Percentiles rank a stretch among this genome's conserved stretches.
Evolutionary conservation across 2,329 filamentous ascomycete genomes (phyloP).

Genomic region (Capronia coronata): DNA sequence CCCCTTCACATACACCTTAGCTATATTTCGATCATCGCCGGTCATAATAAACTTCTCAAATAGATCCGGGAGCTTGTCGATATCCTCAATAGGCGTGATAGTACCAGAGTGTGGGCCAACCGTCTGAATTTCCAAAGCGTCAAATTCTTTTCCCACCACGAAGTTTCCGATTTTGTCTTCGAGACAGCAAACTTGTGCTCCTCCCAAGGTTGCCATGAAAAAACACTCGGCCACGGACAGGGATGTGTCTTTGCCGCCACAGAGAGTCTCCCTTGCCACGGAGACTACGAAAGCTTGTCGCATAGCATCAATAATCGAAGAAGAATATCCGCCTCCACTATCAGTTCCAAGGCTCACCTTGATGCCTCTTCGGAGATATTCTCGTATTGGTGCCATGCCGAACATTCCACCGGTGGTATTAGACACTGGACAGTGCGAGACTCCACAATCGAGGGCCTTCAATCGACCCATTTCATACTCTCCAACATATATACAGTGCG

Average conservation of each 20-base stretch:
- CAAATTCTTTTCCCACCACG: conserved; percentile 55
- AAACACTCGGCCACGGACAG: conserved; percentile 42
- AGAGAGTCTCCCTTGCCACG: conserved; percentile 29
- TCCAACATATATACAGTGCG: conserved; percentile 57
- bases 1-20: conserved; percentile 50
- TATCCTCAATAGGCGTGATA: conserved; percentile 50
- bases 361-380: conserved; percentile 49
- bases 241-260: conserved; percentile 12
- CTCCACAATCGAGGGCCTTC: conserved; percentile 43
- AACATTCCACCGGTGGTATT: conserved; percentile 58
- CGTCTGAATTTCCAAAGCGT: conserved; percentile 50
- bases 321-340: conserved; percentile 53
- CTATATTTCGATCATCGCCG: conserved; percentile 57
- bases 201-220: conserved; percentile 34
- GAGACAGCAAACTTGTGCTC: conserved; percentile 31
- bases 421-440: conserved; percentile 55
- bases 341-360: conserved; percentile 58
- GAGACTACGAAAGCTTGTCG: conserved; percentile 48
- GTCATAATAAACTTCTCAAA: conserved; percentile 63
- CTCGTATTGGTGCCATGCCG: conserved; percentile 52
- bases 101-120: conserved; percentile 32
- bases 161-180: conserved; percentile 50
- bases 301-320: conserved; percentile 53
- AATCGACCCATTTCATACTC: conserved; percentile 46
- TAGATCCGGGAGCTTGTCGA: conserved; percentile 42